phyloP scores from a whole-genome alignment of 495 filamentous ascomycete species.

The Lindgomyces ingoldianus region DNA sequence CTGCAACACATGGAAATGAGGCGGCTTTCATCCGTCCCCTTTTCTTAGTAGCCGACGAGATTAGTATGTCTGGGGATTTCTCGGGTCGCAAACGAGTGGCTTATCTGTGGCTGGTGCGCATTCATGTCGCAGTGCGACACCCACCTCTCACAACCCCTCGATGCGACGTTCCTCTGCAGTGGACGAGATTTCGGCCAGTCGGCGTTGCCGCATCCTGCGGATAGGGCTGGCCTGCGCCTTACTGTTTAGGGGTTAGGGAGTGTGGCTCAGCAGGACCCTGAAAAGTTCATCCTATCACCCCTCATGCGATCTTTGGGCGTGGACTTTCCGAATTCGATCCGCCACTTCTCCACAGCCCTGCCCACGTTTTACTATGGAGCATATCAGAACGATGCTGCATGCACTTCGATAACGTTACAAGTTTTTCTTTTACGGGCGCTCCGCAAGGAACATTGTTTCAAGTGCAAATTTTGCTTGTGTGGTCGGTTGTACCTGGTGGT shows the following conservation, averaged over 20 bases:
- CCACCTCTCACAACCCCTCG: constrained; percentile 1
- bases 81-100: constrained; percentile 22
- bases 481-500: constrained; percentile 4
- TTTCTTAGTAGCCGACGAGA: not conserved
- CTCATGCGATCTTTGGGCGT: not conserved
- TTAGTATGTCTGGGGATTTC: not conserved
- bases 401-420: constrained; percentile 4
- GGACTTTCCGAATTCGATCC: constrained; percentile 7
- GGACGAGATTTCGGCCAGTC: constrained; percentile 5
- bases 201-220: constrained; percentile 2
- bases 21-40: too few species aligned
- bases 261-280: constrained; percentile 1
- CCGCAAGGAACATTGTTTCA: constrained; percentile 4
- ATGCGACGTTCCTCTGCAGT: constrained; percentile 13
- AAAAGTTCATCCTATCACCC: not conserved
- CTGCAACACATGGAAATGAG: not conserved
- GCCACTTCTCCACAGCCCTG: constrained; percentile 8
- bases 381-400: constrained; percentile 5
- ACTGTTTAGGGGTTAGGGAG: not conserved
- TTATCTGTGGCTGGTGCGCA: constrained; percentile 19
- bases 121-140: constrained; percentile 2
- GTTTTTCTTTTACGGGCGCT: not conserved
- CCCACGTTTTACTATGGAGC: not conserved
- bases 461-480: not conserved
- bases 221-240: constrained; percentile 1